Evolutionary conservation across 108 stramenopile species (phyloP).

Genomic region (Cyclostephanos invisitatus): DNA sequence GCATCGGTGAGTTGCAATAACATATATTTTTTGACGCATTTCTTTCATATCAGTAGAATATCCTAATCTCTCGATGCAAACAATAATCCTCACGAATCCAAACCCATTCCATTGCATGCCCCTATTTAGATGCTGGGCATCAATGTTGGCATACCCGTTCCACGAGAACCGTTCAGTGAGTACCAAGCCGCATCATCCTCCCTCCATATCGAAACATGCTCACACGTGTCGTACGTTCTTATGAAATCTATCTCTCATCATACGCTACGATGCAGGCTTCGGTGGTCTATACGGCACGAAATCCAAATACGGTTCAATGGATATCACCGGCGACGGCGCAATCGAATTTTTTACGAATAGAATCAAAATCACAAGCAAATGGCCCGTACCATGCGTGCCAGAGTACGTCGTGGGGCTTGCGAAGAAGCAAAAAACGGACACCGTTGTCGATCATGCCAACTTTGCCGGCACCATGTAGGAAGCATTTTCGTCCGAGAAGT

Average conservation of each 20-base stretch:
- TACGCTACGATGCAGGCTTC: slow-evolving; percentile 14
- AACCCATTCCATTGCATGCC: neutral
- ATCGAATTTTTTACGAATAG: slow-evolving; percentile 97
- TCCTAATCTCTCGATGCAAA: neutral
- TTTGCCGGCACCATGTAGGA: slow-evolving; percentile 69
- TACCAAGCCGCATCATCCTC: neutral
- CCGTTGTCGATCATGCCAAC: slow-evolving; percentile 51
- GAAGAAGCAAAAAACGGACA: slow-evolving; percentile 19
- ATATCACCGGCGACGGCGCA: slow-evolving; percentile 96
- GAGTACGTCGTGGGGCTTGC: slow-evolving; percentile 35
- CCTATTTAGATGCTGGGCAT: slow-evolving; percentile 76
- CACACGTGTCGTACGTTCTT: neutral
- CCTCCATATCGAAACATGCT: neutral
- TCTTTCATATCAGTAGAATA: neutral
- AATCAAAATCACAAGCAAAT: slow-evolving; percentile 93
- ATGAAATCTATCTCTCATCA: neutral
- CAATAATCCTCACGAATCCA: neutral
- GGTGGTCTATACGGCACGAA: slow-evolving; percentile 72
- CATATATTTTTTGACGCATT: neutral
- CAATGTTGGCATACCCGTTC: slow-evolving; percentile 90
- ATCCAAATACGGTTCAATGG: slow-evolving; percentile 95
- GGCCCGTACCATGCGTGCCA: slow-evolving; percentile 57
- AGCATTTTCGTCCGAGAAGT: neutral
- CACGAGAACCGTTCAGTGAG: slow-evolving; percentile 88
- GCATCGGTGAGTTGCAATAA: slow-evolving; percentile 46